Evolutionary conservation across 1,284 basidiomycete species (phyloP), one percentile per base, ranked within the genome.

Genomic region (Trametes hirsuta): DNA sequence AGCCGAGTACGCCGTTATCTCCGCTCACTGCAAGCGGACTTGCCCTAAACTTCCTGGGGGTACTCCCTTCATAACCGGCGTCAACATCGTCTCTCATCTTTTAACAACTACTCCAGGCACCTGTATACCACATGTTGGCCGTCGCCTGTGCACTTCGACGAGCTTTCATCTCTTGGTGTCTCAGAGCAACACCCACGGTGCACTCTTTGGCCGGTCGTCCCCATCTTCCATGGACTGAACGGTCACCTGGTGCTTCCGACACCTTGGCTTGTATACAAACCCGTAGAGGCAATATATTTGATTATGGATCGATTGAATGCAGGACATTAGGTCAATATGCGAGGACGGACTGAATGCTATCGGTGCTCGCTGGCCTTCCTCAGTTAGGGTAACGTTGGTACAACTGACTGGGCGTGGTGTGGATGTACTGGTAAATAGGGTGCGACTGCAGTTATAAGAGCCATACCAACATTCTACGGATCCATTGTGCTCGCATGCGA

Each of bases 181-280:
- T 86, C 75, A 87, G 83, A 88, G 58, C 25, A 65, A 77, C 64
- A 30, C 21, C 35, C 44, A 65, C 58, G 77, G 72, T 82, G 69
- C 82, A 80, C 81, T 82, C 82, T 84, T 86, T 85, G 86, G 86
- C 86, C 75, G 80, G 74, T 69, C 79, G 76, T 82, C 78, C 80
- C 68, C 62, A 51, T 14, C 37, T 48, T 63, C 63, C 66, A 70
- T 83, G 81, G 80, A 76, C 78, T 76, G 58, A 62, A 62, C 78
- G 77, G 86, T 87, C 86, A 87, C 85, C 85, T 84, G 78, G 83
- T 81, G 83, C 55, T 76, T 78, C 79, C 79, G 62, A 87, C 82
- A 87, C n/a, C 12, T 24, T 30, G 8, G 30, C 30, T 30, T 30
- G 30, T 2, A 30, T 30, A 8, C 30, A 30, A 30, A 30, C 18